A percentile compares a stretch with the other conserved stretches of the same genome.
phyloP scores from a whole-genome alignment of 306 rosid species.

The Vachellia collinsii region DNA sequence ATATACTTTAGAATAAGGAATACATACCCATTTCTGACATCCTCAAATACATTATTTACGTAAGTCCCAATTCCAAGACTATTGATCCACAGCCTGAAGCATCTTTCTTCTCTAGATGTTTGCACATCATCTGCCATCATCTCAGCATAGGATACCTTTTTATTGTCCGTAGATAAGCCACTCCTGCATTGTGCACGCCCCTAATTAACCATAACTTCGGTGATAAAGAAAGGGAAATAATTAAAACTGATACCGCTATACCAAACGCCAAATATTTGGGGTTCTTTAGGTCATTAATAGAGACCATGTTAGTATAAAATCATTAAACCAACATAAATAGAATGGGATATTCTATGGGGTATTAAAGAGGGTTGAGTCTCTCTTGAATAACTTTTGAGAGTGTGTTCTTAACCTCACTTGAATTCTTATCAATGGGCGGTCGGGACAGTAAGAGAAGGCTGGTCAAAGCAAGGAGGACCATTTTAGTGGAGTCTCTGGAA shows the following conservation, averaged over 20 bases:
- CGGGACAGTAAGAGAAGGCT: not conserved
- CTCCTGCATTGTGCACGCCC: slow-evolving; percentile 57
- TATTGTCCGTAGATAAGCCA: slow-evolving; percentile 85
- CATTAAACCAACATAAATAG: not conserved
- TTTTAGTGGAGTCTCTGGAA: not conserved
- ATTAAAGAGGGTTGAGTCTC: not conserved
- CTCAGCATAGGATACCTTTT: slow-evolving; percentile 82
- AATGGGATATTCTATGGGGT: not conserved
- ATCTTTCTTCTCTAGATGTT: slow-evolving; percentile 95
- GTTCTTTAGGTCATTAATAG: not conserved
- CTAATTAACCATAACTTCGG: slow-evolving; percentile 25
- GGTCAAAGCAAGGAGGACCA: not conserved
- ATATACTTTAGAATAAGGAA: slow-evolving; percentile 31
- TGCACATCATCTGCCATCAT: slow-evolving; percentile 93
- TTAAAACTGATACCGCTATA: not conserved
- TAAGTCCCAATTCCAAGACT: slow-evolving; percentile 80
- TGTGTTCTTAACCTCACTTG: not conserved
- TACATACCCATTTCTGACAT: slow-evolving; percentile 88
- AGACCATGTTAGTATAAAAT: not conserved
- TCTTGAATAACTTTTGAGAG: not conserved
- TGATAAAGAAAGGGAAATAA: not conserved
- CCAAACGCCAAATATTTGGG: not conserved
- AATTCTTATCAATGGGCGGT: not conserved
- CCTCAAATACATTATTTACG: slow-evolving; percentile 87
- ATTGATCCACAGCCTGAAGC: slow-evolving; percentile 93